Conservation (phyloP, 2,329 filamentous ascomycete species). For the Botrytis cinerea region DNA sequence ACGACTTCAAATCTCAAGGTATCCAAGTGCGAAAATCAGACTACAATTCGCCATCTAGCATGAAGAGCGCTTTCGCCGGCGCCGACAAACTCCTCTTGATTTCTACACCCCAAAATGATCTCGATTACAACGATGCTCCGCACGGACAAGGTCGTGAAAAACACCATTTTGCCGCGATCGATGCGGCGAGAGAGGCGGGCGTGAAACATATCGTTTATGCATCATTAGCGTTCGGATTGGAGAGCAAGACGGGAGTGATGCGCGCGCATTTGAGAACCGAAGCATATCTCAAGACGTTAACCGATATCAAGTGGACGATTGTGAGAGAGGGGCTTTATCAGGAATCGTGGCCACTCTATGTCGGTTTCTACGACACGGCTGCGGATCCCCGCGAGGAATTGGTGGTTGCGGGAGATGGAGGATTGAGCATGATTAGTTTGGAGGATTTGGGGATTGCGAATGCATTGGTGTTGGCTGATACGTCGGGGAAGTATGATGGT, state of each 20-base stretch:
- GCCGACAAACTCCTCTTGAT: slow-evolving; percentile 41
- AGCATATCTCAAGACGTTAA: slow-evolving; percentile 28
- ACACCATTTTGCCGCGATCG: slow-evolving; percentile 33
- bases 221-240: slow-evolving; percentile 36
- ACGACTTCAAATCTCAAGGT: slow-evolving; percentile 31
- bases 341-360: slow-evolving; percentile 37
- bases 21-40: slow-evolving; percentile 25
- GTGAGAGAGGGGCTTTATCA: slow-evolving; percentile 38
- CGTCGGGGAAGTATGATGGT: slow-evolving; percentile 5
- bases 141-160: slow-evolving; percentile 29
- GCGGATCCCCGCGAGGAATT: slow-evolving; percentile 33
- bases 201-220: slow-evolving; percentile 44
- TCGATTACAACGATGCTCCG: slow-evolving; percentile 47
- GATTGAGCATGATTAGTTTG: slow-evolving; percentile 35
- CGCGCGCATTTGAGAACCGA: slow-evolving; percentile 33
- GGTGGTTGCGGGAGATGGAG: slow-evolving; percentile 36
- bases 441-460: slow-evolving; percentile 33
- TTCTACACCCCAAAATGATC: slow-evolving; percentile 33
- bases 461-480: slow-evolving; percentile 32
- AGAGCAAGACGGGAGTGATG: slow-evolving; percentile 32
- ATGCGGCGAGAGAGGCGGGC: slow-evolving; percentile 40
- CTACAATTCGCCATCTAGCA: slow-evolving; percentile 22
- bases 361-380: slow-evolving; percentile 31
- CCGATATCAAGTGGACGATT: slow-evolving; percentile 30
- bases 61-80: slow-evolving; percentile 25